Evolutionary conservation across 306 rosid species (phyloP).

Genomic region (Glycine latifolia): DNA sequence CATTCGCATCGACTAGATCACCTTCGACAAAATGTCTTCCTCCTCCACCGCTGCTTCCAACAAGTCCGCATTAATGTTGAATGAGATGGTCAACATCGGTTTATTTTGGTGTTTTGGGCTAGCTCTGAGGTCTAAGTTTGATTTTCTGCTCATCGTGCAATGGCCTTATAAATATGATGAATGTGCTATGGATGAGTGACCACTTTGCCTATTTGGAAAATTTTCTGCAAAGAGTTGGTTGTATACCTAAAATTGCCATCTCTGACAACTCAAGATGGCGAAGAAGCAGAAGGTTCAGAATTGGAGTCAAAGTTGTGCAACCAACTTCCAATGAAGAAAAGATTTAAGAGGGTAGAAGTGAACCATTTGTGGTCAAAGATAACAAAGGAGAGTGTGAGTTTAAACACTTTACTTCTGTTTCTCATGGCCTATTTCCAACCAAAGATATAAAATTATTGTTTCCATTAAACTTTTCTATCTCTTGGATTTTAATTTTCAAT

Average conservation of each 20-base stretch:
- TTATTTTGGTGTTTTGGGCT: not conserved
- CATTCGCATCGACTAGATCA: no score
- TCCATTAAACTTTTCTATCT: constrained; percentile 6
- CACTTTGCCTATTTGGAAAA: constrained; percentile 41
- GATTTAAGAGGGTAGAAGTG: constrained; percentile 66
- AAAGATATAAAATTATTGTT: not conserved
- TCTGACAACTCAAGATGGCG: constrained; percentile 79
- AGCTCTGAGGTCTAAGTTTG: constrained; percentile 24
- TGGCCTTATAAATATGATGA: constrained; percentile 42
- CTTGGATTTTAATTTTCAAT: constrained; percentile 10
- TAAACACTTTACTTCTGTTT: not conserved
- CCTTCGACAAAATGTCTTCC: no score
- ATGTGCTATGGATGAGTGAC: constrained; percentile 11
- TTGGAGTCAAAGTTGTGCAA: constrained; percentile 61
- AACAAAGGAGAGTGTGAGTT: constrained; percentile 71
- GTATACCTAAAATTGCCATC: constrained; percentile 34
- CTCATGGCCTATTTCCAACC: not conserved
- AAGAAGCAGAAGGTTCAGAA: constrained; percentile 59
- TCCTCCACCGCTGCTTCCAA: no score
- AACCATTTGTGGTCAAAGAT: constrained; percentile 67
- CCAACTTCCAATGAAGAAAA: constrained; percentile 15
- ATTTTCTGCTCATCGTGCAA: constrained; percentile 54
- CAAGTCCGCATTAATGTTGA: no score
- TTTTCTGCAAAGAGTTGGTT: constrained; percentile 58
- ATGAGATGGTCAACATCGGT: no score